Base-by-base conservation (phyloP, 805 yeast genomes). In the Cyberlindnera amylophila region DNA sequence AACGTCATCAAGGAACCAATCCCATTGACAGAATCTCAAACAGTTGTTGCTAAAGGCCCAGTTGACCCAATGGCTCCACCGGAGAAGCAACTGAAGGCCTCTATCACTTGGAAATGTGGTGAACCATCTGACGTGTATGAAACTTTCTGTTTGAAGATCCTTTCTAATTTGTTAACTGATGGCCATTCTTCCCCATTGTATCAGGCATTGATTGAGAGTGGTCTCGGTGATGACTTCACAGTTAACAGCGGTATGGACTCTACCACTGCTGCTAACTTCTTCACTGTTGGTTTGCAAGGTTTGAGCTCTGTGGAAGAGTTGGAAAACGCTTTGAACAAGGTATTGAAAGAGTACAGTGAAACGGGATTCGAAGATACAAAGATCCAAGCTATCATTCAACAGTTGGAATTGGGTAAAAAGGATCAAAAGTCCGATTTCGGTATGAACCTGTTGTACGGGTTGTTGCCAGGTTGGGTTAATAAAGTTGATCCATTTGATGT, bases 171-270 rank as follows among this genome's bases (percentile, higher is more conserved):
- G 39, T 67, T 93, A 27, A 76, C 82, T 51, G 96, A 87, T 58
- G 98, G 98, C 2, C 98, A 91, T 57, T 84, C 93, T 11, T 83
- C 98, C 6, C 91, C 95, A 6, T 70, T 93, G 42, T 87, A 90
- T 62, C 87, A 89, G 62, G 77, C 77, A n/a, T 68, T 93, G 42
- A 84, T 93, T 42, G 99, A 93, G 61, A 65, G 84, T 1, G 93
- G 91, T 1, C 58, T 82, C 27, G 98, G 93, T 32, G 77, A 86
- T 39, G 97, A 93, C 51, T 93, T 82, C 57, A 69, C 91, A 1
- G 85, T 88, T 5, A 93, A 93, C 58, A 71, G 95, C 0, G 99
- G 99, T 1, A 69, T 87, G 41, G 97, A 91, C 45, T 74, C 85
- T 2, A 79, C 86, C 39, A 85, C 96, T 3, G 82, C 86, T 0